Evolutionary conservation across 148 eudicot genomes (phyloP).

Genomic region (Cornus controversa): DNA sequence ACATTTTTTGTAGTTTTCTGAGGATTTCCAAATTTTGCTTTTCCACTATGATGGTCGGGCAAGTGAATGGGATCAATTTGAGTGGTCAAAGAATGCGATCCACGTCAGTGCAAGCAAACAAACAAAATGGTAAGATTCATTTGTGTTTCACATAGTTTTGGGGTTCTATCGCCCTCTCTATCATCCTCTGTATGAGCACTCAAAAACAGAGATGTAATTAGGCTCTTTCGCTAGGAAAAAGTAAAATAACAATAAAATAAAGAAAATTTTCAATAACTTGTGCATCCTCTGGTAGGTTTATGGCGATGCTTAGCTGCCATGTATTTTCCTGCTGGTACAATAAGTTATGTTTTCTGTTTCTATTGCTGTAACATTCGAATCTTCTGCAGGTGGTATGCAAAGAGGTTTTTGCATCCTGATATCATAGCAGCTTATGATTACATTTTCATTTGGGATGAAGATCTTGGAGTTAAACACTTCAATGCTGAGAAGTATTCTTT

Average conservation of each 20-base stretch:
- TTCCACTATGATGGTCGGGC: conserved; percentile 89
- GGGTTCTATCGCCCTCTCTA: neutral
- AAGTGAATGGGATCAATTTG: conserved; percentile 90
- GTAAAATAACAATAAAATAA: too few species aligned
- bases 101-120: conserved; percentile 9
- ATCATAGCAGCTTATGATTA: conserved; percentile 68
- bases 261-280: too few species aligned
- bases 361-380: neutral
- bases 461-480: too few species aligned
- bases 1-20: conserved; percentile 64
- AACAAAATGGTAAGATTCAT: conserved; percentile 36
- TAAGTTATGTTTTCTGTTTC: neutral
- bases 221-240: neutral
- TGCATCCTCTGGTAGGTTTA: too few species aligned
- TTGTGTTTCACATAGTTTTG: neutral
- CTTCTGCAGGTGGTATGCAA: conserved; percentile 74
- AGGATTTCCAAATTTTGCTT: conserved; percentile 82
- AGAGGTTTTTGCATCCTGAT: conserved; percentile 74
- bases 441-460: too few species aligned
- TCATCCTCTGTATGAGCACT: neutral
- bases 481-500: too few species aligned
- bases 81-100: conserved; percentile 69
- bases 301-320: too few species aligned
- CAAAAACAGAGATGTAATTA: neutral
- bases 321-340: too few species aligned